Evolutionary conservation across 1,284 basidiomycete genomes (phyloP).

Genomic region (Cryptococcus sp.): DNA sequence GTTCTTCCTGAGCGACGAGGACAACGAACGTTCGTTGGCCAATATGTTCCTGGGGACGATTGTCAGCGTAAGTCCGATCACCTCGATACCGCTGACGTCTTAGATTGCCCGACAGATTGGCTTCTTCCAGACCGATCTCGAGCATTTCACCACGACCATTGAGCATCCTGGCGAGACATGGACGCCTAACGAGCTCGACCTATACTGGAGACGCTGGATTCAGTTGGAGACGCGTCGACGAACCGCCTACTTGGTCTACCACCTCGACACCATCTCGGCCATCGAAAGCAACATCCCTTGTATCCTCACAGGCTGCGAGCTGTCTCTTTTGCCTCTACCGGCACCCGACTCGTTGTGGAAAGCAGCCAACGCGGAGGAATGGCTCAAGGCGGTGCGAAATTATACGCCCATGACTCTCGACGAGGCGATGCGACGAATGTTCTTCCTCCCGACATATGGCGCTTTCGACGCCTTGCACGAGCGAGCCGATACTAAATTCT

Average conservation of each 20-base stretch:
- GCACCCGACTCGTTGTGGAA: slow-evolving; percentile 48
- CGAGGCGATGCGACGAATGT: slow-evolving; percentile 41
- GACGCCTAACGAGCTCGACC: slow-evolving; percentile 38
- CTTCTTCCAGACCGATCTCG: slow-evolving; percentile 40
- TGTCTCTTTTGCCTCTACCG: slow-evolving; percentile 45
- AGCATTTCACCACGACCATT: slow-evolving; percentile 31
- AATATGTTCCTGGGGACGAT: slow-evolving; percentile 47
- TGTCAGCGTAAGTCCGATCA: slow-evolving; percentile 34
- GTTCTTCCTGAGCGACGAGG: slow-evolving; percentile 44
- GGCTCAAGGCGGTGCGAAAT: slow-evolving; percentile 36
- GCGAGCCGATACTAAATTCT: slow-evolving; percentile 30
- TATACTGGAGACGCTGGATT: slow-evolving; percentile 48
- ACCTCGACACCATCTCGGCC: slow-evolving; percentile 48
- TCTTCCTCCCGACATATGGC: slow-evolving; percentile 37
- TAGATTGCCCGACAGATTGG: slow-evolving; percentile 48
- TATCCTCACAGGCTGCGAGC: slow-evolving; percentile 40
- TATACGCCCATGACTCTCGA: slow-evolving; percentile 41
- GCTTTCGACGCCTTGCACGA: slow-evolving; percentile 37
- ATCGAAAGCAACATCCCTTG: slow-evolving; percentile 46
- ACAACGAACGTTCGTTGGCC: slow-evolving; percentile 40
- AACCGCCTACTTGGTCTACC: slow-evolving; percentile 47
- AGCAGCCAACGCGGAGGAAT: slow-evolving; percentile 42
- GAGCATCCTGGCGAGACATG: slow-evolving; percentile 21
- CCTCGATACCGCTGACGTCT: background rate
- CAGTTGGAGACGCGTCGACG: slow-evolving; percentile 46